These are phyloP conservation scores for Curvularia eragrostidis DNA, from an alignment of 2,329 filamentous ascomycete genomes.

Conservation along the genomic window DNA sequence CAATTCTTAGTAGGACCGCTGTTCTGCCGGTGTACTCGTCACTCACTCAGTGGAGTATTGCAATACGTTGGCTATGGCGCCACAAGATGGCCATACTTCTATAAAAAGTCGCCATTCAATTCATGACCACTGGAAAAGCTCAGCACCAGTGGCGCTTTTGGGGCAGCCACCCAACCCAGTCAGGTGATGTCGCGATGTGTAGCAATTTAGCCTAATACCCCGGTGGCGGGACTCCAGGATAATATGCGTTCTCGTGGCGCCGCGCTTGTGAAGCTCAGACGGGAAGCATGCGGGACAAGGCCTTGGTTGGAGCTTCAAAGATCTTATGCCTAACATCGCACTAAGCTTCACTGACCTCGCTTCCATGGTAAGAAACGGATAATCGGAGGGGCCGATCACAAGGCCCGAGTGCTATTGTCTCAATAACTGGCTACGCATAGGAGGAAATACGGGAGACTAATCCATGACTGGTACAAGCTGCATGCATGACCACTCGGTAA, in stretches of 20 bases:
- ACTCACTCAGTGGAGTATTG: background rate
- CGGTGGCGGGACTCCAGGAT: slow-evolving; percentile 13
- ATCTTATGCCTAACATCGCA: slow-evolving; percentile 8
- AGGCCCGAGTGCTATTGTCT: slow-evolving; percentile 1
- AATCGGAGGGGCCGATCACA: slow-evolving; percentile 6
- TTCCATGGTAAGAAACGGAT: slow-evolving; percentile 1
- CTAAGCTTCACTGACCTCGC: background rate
- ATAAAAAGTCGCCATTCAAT: slow-evolving; percentile 1
- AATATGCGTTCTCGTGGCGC: slow-evolving; percentile 6
- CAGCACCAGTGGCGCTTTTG: slow-evolving; percentile 3
- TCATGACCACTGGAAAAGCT: background rate
- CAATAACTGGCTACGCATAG: slow-evolving; percentile 6
- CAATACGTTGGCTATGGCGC: background rate
- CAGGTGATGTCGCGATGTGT: slow-evolving; percentile 14
- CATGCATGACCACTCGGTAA: slow-evolving; percentile 1
- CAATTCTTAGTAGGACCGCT: background rate
- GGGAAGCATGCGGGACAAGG: slow-evolving; percentile 11
- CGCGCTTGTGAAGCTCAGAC: slow-evolving; percentile 12
- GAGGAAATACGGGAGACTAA: slow-evolving; percentile 1
- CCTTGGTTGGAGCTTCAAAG: slow-evolving; percentile 7
- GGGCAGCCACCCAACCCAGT: slow-evolving; percentile 12
- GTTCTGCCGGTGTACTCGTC: background rate
- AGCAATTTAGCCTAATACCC: slow-evolving; percentile 22
- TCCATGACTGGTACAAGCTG: background rate
- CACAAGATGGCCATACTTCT: slow-evolving; percentile 3